Evolutionary conservation across 2,329 filamentous ascomycete genomes (phyloP).

Genomic region (Phialemoniopsis sp.): DNA sequence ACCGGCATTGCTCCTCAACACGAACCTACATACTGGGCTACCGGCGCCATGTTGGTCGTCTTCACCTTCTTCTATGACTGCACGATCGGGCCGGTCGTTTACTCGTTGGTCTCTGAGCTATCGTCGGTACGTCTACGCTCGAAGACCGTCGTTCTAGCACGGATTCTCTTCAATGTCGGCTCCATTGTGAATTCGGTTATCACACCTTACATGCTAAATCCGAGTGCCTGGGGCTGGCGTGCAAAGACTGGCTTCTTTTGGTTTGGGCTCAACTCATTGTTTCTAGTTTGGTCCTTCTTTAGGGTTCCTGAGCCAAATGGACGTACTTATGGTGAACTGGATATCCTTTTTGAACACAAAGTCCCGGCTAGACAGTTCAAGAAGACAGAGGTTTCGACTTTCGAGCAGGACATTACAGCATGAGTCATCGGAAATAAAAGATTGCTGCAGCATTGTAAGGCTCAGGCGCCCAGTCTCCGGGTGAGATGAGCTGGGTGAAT

Average conservation of each 20-base stretch:
- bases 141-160: slow-evolving; percentile 40
- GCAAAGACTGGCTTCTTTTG: slow-evolving; percentile 40
- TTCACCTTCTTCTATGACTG: slow-evolving; percentile 14
- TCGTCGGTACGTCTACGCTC: slow-evolving; percentile 40
- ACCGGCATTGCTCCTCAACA: too few relatives aligned
- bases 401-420: too few relatives aligned
- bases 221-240: slow-evolving; percentile 28
- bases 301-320: slow-evolving; percentile 49
- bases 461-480: too few relatives aligned
- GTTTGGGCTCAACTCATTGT: slow-evolving; percentile 31
- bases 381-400: too few relatives aligned
- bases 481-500: too few relatives aligned
- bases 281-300: slow-evolving; percentile 46
- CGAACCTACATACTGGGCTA: slow-evolving; percentile 36
- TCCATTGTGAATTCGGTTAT: slow-evolving; percentile 35
- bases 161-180: slow-evolving; percentile 36
- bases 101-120: slow-evolving; percentile 41
- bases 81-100: slow-evolving; percentile 39
- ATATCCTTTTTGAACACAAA: too few relatives aligned
- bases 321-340: too few relatives aligned
- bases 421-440: too few relatives aligned
- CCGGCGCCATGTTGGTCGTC: slow-evolving; percentile 38
- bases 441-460: too few relatives aligned
- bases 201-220: slow-evolving; percentile 30
- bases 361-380: too few relatives aligned